Base-by-base conservation (phyloP, 257 asterid species). In the Orobanche coerulescens region DNA sequence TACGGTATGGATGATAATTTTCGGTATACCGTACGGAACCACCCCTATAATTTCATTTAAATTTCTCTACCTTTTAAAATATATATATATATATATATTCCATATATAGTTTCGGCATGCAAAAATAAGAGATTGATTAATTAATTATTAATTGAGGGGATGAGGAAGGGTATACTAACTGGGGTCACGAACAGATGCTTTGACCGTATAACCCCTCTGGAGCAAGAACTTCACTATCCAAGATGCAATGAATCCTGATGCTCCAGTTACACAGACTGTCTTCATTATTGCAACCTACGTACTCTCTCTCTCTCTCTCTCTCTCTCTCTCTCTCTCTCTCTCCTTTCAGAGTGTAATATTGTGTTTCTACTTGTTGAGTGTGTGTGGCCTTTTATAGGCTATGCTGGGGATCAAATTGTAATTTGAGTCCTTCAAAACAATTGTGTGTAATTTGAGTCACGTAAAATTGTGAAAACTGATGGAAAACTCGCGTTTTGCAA, bases 251-350 rank as follows among this genome's bases (percentile, higher is more conserved):
- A 61, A 73, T 1, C 78, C 78, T 13, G 78, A 67, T 9, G 74
- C 78, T 39, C 78, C 78, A 11, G 78, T 74, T 20, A 69, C 79
- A 26, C 79, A 74, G 6, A 74, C 79, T 1, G 65, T 69, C 56
- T 52, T 64, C 75, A 48, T 57, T 47, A 6, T 47, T 18, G 28
- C 28, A 47, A 47, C 53, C 28, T 47, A 6, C 7, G 3, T 7
- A 2, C 36, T 30, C 3, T 30, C 36, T 30, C 7, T 30, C 7
- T 3, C 13, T 14, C 24, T 6, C 7, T 30, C 36, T 30, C 36
- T 30, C 3, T 30, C 36, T 30, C 7, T 30, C 7, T 3, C 13
- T 14, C 24, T 6, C 51, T 44, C 51, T 44, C 10, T 44, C 10
- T 10, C 36, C 3, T 16, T 44, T 39, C n/a, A n/a, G 18, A 39